A percentile compares a stretch with the other conserved stretches of the same genome.
phyloP scores from a whole-genome alignment of 164 flowering plant species.

The Annona squamosa region DNA sequence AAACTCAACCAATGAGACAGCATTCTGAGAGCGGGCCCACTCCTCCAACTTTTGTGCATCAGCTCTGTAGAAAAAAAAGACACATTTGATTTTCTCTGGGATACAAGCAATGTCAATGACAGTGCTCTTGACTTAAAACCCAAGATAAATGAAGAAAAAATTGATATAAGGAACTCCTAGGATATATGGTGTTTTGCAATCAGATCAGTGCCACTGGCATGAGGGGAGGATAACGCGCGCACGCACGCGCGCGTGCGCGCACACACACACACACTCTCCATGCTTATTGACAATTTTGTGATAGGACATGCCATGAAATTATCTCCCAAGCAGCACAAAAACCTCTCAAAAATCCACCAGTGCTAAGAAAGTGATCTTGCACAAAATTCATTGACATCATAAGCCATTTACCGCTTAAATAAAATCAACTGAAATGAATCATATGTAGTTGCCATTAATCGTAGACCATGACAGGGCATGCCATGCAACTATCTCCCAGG shows the following conservation, averaged over 20 bases:
- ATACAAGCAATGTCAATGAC: not conserved
- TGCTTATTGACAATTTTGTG: no score
- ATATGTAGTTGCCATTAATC: no score
- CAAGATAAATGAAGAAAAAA: not conserved
- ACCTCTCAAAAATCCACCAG: no score
- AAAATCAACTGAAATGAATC: no score
- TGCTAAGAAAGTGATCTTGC: no score
- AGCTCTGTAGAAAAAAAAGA: slow-evolving; percentile 31
- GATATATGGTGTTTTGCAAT: not conserved
- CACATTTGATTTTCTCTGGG: not conserved
- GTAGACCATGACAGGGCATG: no score
- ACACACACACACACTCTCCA: no score
- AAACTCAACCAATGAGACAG: slow-evolving; percentile 65
- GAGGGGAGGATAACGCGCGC: not conserved
- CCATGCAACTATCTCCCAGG: no score
- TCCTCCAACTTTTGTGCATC: slow-evolving; percentile 91
- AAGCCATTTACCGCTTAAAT: no score
- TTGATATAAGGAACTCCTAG: not conserved
- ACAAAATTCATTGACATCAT: no score
- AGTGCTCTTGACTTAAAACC: not conserved
- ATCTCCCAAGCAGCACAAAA: no score
- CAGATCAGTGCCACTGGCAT: not conserved
- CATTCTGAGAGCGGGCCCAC: slow-evolving; percentile 79
- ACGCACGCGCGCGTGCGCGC: not conserved
- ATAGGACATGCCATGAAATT: no score